Evolutionary conservation across 1,284 basidiomycete species (phyloP).

Genomic region (Neotropicomus parvogracilis): DNA sequence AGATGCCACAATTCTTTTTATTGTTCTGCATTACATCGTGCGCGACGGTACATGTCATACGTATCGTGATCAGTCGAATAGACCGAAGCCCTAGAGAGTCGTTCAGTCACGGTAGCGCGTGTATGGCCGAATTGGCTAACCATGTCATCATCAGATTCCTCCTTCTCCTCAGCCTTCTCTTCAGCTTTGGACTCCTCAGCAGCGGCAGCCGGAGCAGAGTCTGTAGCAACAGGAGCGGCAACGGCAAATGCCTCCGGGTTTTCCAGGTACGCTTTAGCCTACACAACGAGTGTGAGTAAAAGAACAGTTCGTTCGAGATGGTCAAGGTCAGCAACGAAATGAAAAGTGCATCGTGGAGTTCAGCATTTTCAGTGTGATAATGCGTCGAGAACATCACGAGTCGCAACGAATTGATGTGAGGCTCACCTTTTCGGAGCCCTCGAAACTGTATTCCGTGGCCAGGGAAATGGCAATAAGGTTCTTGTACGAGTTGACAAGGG

Average conservation of each 20-base stretch:
- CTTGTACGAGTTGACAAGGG: conserved; percentile 99
- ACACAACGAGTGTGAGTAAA: conserved; percentile 29
- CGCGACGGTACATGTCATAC: conserved; percentile 17
- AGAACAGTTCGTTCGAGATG: conserved; percentile 8
- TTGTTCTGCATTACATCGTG: conserved; percentile 24
- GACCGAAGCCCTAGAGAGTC: conserved; percentile 66
- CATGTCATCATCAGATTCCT: conserved; percentile 79
- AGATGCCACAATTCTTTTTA: conserved; percentile 14
- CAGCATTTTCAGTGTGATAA: conserved; percentile 80
- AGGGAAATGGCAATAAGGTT: conserved; percentile 91
- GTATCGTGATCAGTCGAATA: conserved; percentile 66
- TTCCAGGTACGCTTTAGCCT: conserved; percentile 95
- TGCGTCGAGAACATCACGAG: conserved; percentile 43
- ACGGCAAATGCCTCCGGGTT: conserved; percentile 95
- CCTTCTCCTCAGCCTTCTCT: conserved; percentile 49
- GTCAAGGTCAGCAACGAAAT: conserved; percentile 25
- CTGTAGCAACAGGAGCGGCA: conserved; percentile 61
- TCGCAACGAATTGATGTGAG: neutral
- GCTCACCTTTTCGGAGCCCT: conserved; percentile 87
- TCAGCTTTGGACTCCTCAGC: conserved; percentile 68
- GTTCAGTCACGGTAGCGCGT: conserved; percentile 12
- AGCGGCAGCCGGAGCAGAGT: conserved; percentile 41
- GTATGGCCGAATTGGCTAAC: conserved; percentile 36
- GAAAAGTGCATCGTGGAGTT: conserved; percentile 47
- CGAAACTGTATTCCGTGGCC: conserved; percentile 93